Evolutionary conservation across 306 rosid species (phyloP), one percentile per base, ranked within the genome.

Genomic region (Cicer yamashitae): DNA sequence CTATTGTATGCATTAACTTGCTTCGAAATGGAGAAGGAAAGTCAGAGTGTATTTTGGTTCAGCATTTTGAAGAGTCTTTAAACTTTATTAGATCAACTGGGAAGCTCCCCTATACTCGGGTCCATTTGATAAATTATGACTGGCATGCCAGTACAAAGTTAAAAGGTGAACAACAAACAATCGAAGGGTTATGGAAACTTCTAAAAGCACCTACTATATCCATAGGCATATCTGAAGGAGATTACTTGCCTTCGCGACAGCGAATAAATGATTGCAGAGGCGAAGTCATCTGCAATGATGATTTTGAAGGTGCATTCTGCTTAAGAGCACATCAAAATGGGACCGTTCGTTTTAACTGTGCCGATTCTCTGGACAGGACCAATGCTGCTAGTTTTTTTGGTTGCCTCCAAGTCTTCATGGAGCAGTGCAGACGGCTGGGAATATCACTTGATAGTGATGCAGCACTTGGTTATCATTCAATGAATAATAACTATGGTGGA

Each of bases 361-460:
- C 99, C 0, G 99, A 96, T 87, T 96, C 99, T 76, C 86, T 96
- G 84, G 99, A 96, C 83, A 89, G 99, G 86, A 96, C 99, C 59
- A 96, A 96, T 88, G 99, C 99, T 71, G 99, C 99, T 82, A 96
- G 99, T 82, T 96, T 78, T 83, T 96, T 96, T 84, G 97, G 97
- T 60, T 81, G 91, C 79, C 99, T 96, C 78, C 98, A 96, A 83
- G 98, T 87, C 73, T 96, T 96, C 71, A 87, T 82, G 73, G 99
- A 96, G 91, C 99, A 96, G 86, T 96, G 99, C 82, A 92, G 99
- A 88, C 87, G 99, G 59, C 93, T 96, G 18, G 90, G 94, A 60
- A 92, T 92, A 84, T 96, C 96, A 54, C 92, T 96, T 77, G 99
- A 96, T 77, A 90, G 93, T 78, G 88, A 89, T 83, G 51, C 83